Base-by-base conservation (phyloP, 2,329 filamentous ascomycete genomes). In the Cyphellophora europaea region DNA sequence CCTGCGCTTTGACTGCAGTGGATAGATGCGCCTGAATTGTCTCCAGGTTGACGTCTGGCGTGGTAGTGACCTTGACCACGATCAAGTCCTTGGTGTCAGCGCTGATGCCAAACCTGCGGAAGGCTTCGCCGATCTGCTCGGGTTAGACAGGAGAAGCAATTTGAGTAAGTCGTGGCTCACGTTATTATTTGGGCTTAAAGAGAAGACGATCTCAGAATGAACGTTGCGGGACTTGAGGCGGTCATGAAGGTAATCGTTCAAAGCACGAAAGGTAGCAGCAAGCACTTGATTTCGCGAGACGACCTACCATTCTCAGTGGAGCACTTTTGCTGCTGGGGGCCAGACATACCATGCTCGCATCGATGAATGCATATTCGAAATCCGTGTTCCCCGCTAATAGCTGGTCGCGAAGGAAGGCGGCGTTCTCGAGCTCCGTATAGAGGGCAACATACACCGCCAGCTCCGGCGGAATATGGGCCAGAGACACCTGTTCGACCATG, bases 341-440 rank as follows among this genome's bases (percentile, higher is more conserved):
- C 6, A 3, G 27, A 12, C 70, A 42, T 68, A 88, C 80, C 56
- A 83, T 74, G 30, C 74, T 77, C 13, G 87, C 87, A 61, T 98
- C 89, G 30, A 98, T 73, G 47, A 98, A 82, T 19, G 88, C 87
- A 66, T 96, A 96, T 59, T 96, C 87, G 50, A 88, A 96, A 6
- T 80, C 79, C 8, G 74, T 53, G 54, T 96, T 94, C 34, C 84
- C 82, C 5, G 76, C 72, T n/a, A 96, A 68, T 4, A 98, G 74
- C 62, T 95, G 88, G 48, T 79, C 69, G 34, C 87, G 80, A 28
- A 98, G 67, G 52, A 81, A 87, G 1, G 72, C 61, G 8, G 86
- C 73, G 56, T 98, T 98, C 42, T 72, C 57, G 37, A 96, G 74
- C 55, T 84, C 65, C 14, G 67, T 72, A 64, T 91, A 95, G 19